Evolutionary conservation across 2,329 filamentous ascomycete species (phyloP).

Genomic region (Colletotrichum liriopes): DNA sequence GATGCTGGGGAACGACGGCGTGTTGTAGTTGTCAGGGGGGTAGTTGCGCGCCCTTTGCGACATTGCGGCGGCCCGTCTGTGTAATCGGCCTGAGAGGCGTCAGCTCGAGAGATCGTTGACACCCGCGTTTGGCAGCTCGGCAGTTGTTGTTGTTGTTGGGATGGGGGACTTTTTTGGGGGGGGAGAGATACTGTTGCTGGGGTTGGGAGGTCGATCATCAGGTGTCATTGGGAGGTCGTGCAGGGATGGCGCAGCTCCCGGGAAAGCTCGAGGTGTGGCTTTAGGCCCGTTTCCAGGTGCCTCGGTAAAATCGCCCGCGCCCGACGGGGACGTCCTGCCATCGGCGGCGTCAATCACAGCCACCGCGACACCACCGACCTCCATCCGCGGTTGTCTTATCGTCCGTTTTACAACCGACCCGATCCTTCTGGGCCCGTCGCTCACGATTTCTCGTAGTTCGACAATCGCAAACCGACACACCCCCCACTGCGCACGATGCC

Average conservation of each 20-base stretch:
- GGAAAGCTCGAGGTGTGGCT: constrained; percentile 36
- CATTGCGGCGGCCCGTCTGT: constrained; percentile 6
- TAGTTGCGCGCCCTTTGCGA: constrained; percentile 44
- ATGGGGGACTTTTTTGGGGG: constrained; percentile 7
- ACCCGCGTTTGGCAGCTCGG: constrained; percentile 33
- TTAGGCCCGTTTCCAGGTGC: constrained; percentile 44
- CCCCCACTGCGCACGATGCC: constrained; percentile 66
- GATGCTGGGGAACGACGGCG: constrained; percentile 85
- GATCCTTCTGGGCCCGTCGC: not conserved
- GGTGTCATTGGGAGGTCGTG: constrained; percentile 16
- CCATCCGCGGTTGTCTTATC: constrained; percentile 1
- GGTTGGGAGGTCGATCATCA: constrained; percentile 26
- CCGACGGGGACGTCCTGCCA: constrained; percentile 29
- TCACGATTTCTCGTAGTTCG: not conserved
- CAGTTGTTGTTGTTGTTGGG: not conserved
- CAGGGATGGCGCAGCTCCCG: constrained; percentile 35
- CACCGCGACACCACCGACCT: constrained; percentile 7
- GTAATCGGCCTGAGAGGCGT: not conserved
- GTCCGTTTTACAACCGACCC: not conserved
- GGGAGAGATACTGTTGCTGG: constrained; percentile 28
- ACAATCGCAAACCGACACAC: not conserved
- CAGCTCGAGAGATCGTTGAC: not conserved
- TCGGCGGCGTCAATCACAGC: constrained; percentile 14
- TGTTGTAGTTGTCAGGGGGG: constrained; percentile 70
- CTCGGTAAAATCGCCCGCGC: constrained; percentile 47